A percentile compares a stretch with the other conserved stretches of the same genome.
Conservation (phyloP, 805 yeast species). For the Pichia occidentalis region DNA sequence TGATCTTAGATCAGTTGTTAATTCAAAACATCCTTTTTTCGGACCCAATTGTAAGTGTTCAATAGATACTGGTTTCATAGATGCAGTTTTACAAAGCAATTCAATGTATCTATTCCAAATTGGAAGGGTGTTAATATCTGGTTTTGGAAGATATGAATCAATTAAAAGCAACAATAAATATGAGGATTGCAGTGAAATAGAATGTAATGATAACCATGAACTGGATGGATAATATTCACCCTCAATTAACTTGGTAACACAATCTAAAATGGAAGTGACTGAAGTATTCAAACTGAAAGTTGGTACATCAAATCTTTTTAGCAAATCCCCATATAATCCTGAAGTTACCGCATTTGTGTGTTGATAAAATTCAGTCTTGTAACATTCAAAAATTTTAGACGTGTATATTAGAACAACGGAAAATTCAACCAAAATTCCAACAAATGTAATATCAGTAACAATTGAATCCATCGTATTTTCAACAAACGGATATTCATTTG, state of each 20-base stretch:
- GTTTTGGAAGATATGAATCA: slow-evolving; percentile 44
- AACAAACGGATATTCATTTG: slow-evolving; percentile 56
- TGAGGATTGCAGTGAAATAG: slow-evolving; percentile 35
- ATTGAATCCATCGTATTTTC: slow-evolving; percentile 66
- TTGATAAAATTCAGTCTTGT: slow-evolving; percentile 6
- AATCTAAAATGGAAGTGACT: slow-evolving; percentile 33
- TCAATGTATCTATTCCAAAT: slow-evolving; percentile 66
- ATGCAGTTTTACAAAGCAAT: slow-evolving; percentile 50
- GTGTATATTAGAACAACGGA: slow-evolving; percentile 53
- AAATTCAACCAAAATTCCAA: slow-evolving; percentile 67
- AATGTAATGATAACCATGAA: slow-evolving; percentile 68
- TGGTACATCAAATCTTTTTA: slow-evolving; percentile 9
- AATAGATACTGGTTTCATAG: slow-evolving; percentile 60
- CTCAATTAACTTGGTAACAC: slow-evolving; percentile 34
- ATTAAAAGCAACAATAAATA: slow-evolving; percentile 22
- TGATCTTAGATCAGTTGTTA: slow-evolving; percentile 58
- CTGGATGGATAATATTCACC: slow-evolving; percentile 56
- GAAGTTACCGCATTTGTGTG: neutral
- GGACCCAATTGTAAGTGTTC: slow-evolving; percentile 70
- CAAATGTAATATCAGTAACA: slow-evolving; percentile 60
- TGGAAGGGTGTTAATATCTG: slow-evolving; percentile 31
- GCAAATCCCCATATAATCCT: slow-evolving; percentile 3
- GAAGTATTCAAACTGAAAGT: slow-evolving; percentile 2
- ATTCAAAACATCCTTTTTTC: slow-evolving; percentile 56
- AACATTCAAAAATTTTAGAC: slow-evolving; percentile 30